A percentile compares a stretch with the other conserved stretches of the same genome.
Conservation (phyloP, 192 early-diverging fungal species). For the Mortierella hygrophila region DNA sequence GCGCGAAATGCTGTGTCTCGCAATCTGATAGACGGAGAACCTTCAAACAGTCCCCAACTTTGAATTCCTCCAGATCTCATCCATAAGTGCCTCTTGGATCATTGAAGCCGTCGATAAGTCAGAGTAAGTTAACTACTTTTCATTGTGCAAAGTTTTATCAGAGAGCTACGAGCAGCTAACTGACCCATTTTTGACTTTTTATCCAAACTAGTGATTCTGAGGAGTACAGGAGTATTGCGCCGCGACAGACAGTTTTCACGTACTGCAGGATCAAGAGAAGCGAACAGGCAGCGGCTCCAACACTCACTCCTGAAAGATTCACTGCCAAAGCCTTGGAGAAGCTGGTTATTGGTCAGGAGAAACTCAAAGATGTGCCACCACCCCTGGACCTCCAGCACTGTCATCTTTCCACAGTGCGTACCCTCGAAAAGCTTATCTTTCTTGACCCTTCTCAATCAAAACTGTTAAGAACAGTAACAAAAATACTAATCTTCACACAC, state of each 20-base stretch:
- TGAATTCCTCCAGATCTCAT: constrained; percentile 76
- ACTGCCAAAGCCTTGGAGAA: constrained; percentile 60
- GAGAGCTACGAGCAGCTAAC: neutral
- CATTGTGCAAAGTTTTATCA: neutral
- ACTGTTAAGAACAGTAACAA: neutral
- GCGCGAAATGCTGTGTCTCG: neutral
- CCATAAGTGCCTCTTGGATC: constrained; percentile 78
- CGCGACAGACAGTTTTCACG: constrained; percentile 68
- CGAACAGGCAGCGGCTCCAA: neutral
- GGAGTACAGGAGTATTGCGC: constrained; percentile 56
- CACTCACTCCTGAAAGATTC: constrained; percentile 61
- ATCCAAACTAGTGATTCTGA: constrained; percentile 45
- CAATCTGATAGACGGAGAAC: constrained; percentile 75
- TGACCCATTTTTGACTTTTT: neutral
- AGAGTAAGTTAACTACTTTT: constrained; percentile 23
- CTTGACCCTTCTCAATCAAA: too few species aligned
- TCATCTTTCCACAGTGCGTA: constrained; percentile 64
- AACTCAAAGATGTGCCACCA: constrained; percentile 54
- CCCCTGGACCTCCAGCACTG: constrained; percentile 60
- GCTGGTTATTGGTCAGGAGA: constrained; percentile 59
- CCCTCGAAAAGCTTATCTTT: neutral
- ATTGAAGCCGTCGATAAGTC: constrained; percentile 69
- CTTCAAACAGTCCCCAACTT: constrained; percentile 71
- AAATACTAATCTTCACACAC: constrained; percentile 38
- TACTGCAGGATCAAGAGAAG: constrained; percentile 63